Evolutionary conservation across 495 filamentous ascomycete genomes (phyloP), one percentile per base, ranked within the genome.

Genomic region (Tuber aestivum): DNA sequence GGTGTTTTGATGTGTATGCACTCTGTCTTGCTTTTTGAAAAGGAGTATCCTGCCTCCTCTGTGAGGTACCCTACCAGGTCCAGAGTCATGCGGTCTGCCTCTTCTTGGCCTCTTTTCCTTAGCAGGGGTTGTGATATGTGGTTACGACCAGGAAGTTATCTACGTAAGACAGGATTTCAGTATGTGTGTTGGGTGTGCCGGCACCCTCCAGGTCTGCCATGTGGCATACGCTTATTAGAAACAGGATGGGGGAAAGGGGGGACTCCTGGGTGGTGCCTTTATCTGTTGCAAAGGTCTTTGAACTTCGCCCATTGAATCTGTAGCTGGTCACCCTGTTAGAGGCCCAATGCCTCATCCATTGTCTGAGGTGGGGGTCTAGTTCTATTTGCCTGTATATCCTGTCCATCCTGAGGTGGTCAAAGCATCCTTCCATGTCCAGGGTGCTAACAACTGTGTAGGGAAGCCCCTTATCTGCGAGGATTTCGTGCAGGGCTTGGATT

Each of bases 151-250:
- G 44, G 7, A 45, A 20, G 6, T 48, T 6, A 6, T 48, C 45
- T 23, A 48, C 4, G 18, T 48, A 48, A 0, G 20, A 23, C 0
- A 48, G 20, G 18, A 48, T 6, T 16, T 23, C 23, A 1, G 2
- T 48, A n/a, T n/a, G n/a, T n/a, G n/a, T n/a, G n/a, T n/a, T n/a
- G n/a, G n/a, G n/a, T n/a, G n/a, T 21, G 16, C 3, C 3, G 16
- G 1, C 16, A 2, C 12, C 3, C 3, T 20, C 3, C 18, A 1
- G 44, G 44, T 18, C 0, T 7, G 1, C 21, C 1, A 1, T 1
- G 6, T 12, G 1, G 8, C 6, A 9, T 0, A 56, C 12, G 10
- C 50, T 56, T 0, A 56, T 56, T 0, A n/a, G 50, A 8, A 56
- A 56, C 0, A 56, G 8, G 2, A 56, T 56, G 1, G 23, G n/a